Conservation (phyloP, 306 rosid species). For the Morella rubra region DNA sequence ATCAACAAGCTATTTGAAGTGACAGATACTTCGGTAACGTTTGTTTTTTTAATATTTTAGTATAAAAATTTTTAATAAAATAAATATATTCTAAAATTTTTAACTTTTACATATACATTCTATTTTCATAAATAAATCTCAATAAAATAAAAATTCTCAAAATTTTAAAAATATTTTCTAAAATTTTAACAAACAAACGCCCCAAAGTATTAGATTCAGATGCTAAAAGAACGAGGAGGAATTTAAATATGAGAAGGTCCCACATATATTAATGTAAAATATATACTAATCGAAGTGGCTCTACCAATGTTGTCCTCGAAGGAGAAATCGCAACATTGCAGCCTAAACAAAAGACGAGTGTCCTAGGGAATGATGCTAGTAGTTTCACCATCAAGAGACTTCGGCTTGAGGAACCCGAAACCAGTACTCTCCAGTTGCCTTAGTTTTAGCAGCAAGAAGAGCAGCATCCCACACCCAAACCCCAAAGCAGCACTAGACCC, state of each 20-base stretch:
- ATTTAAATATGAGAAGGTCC: not conserved
- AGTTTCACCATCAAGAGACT: conserved; percentile 32
- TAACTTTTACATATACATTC: too few species aligned
- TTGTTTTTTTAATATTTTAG: too few species aligned
- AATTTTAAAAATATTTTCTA: too few species aligned
- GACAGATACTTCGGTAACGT: too few species aligned
- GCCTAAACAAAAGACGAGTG: not conserved
- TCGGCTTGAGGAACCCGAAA: conserved; percentile 17
- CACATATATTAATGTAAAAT: not conserved
- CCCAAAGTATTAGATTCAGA: too few species aligned
- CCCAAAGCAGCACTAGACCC: conserved; percentile 81
- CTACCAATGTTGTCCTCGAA: not conserved
- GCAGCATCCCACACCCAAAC: conserved; percentile 65
- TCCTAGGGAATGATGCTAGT: conserved; percentile 26
- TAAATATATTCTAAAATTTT: too few species aligned
- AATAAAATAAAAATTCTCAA: too few species aligned
- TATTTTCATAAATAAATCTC: too few species aligned
- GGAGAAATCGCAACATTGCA: not conserved
- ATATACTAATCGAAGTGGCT: not conserved
- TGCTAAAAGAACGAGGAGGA: not conserved
- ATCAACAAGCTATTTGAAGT: too few species aligned
- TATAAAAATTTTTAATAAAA: too few species aligned
- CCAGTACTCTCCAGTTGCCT: conserved; percentile 50
- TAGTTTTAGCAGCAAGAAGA: conserved; percentile 51
- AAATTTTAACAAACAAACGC: too few species aligned